A percentile compares a stretch with the other conserved stretches of the same genome.
phyloP scores from a whole-genome alignment of 139 green algal genomes.

The Chlorella sp. region DNA sequence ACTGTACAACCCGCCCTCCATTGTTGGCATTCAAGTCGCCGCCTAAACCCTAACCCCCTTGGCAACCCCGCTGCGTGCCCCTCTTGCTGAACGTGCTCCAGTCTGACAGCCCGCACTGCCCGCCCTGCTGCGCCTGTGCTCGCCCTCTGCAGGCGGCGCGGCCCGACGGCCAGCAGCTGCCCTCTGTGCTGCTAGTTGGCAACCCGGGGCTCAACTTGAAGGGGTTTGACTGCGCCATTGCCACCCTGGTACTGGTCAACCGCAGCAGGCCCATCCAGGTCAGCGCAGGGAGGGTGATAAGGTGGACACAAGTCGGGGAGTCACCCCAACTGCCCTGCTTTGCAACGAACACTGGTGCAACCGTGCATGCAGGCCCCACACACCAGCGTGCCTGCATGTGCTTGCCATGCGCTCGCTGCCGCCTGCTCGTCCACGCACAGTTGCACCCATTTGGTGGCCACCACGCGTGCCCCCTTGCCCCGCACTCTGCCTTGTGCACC shows the following conservation, averaged over 20 bases:
- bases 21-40: too few relatives aligned
- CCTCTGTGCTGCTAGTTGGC: constrained; percentile 67
- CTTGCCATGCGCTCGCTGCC: not conserved
- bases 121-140: not conserved
- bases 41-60: not conserved
- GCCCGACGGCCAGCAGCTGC: not conserved
- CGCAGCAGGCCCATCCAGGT: constrained; percentile 48
- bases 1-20: too few relatives aligned
- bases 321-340: too few relatives aligned
- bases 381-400: too few relatives aligned
- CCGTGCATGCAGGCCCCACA: not conserved
- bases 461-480: not conserved
- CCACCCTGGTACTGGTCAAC: constrained; percentile 55
- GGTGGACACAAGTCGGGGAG: too few relatives aligned
- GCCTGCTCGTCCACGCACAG: not conserved
- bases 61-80: not conserved
- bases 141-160: not conserved
- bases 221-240: constrained; percentile 68
- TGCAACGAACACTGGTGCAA: too few relatives aligned
- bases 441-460: too few relatives aligned
- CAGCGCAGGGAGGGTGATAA: not conserved
- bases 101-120: not conserved
- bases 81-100: not conserved
- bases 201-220: constrained; percentile 75
- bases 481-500: not conserved